These are phyloP conservation scores for Bruguiera gymnorhiza DNA, from an alignment of 345 rosid genomes.

Conservation along the genomic window DNA sequence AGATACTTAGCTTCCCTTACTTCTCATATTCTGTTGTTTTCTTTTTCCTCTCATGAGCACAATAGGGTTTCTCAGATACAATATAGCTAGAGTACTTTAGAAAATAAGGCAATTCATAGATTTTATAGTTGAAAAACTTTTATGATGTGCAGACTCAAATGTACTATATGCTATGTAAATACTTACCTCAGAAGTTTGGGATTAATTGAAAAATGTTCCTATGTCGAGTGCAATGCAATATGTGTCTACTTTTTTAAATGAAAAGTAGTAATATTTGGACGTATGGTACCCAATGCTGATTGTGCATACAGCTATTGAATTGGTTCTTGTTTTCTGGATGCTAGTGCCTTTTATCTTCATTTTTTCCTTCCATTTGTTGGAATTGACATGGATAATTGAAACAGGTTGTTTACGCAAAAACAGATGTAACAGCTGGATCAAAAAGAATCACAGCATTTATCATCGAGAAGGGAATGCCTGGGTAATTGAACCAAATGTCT, in stretches of 20 bases:
- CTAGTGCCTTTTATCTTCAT: not conserved
- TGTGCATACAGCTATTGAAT: not conserved
- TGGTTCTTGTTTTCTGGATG: not conserved
- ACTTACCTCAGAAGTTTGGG: not conserved
- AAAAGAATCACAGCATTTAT: constrained; percentile 95
- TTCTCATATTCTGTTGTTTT: too few relatives aligned
- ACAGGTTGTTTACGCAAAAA: constrained; percentile 86
- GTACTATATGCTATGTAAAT: not conserved
- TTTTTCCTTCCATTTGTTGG: not conserved
- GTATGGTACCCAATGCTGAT: not conserved
- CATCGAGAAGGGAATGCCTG: constrained; percentile 92
- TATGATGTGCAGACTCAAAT: too few relatives aligned
- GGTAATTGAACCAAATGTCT: constrained; percentile 40
- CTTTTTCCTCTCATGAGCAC: too few relatives aligned
- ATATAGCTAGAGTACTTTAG: too few relatives aligned
- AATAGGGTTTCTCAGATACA: too few relatives aligned
- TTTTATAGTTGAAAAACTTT: too few relatives aligned
- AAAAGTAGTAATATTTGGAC: not conserved
- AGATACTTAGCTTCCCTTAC: too few relatives aligned
- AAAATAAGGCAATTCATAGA: too few relatives aligned
- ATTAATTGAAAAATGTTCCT: not conserved
- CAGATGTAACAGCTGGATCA: constrained; percentile 67
- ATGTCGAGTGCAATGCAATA: not conserved
- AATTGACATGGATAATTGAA: constrained; percentile 16
- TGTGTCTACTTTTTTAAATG: not conserved